These are phyloP conservation scores for Umbelopsis sp. DNA, from an alignment of 371 early-diverging fungal species.

Conservation along the genomic window DNA sequence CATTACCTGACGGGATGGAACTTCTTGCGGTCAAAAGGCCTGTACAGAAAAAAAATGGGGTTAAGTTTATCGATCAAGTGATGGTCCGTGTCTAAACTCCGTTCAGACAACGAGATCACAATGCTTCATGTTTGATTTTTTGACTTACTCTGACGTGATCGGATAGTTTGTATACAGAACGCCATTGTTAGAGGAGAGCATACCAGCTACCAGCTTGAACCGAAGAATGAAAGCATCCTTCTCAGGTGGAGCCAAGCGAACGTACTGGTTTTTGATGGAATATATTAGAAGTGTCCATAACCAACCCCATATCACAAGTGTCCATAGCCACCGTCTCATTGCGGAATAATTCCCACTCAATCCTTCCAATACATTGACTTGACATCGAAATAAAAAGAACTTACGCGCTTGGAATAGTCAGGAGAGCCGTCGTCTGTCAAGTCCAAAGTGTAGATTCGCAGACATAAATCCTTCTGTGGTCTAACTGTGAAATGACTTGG, in stretches of 20 bases:
- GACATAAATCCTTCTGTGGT: background rate
- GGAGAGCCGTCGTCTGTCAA: constrained; percentile 65
- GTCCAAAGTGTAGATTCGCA: constrained; percentile 48
- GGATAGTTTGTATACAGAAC: constrained; percentile 86
- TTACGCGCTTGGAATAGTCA: constrained; percentile 56
- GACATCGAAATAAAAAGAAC: constrained; percentile 12
- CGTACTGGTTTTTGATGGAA: constrained; percentile 50
- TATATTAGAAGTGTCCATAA: no score
- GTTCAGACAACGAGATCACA: constrained; percentile 3
- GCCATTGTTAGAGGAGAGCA: constrained; percentile 68
- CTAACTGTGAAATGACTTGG: background rate
- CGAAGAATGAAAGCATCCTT: constrained; percentile 68
- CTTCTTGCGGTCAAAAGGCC: constrained; percentile 39
- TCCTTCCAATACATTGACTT: background rate
- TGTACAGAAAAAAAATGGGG: constrained; percentile 3
- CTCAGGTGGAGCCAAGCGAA: constrained; percentile 78
- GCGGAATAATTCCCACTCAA: background rate
- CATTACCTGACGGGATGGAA: constrained; percentile 49
- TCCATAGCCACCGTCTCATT: no score
- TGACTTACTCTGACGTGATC: constrained; percentile 58
- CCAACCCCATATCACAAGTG: no score
- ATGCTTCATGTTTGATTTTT: constrained; percentile 4
- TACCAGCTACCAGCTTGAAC: constrained; percentile 81
- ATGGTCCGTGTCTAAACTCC: background rate
- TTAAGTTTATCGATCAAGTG: constrained; percentile 17